Evolutionary conservation across 805 yeast genomes (phyloP), one percentile per base, ranked within the genome.

Genomic region (Scheffersomyces lignosus): DNA sequence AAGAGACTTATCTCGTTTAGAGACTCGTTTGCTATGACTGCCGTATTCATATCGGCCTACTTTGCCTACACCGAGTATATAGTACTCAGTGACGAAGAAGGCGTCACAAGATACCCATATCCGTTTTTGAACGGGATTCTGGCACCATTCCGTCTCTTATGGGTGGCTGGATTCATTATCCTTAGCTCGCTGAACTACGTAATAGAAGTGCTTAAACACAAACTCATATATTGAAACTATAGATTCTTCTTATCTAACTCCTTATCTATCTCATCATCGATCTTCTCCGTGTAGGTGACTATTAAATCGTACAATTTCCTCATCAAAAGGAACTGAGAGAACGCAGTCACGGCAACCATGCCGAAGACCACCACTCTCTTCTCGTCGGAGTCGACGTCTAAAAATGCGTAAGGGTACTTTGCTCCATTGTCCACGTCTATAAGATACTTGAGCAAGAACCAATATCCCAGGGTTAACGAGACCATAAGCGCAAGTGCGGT

Each of bases 391-490:
- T 60, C 67, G 10, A 75, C 82, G 51, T 82, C 75, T 49, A 83
- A 62, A 51, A 83, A 83, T 6, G 81, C 84, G 51, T 83, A 83
- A 0, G 91, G 91, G 47, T 77, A 83, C 13, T 58, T 63, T 2
- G 73, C 81, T 5, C 75, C 75, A 16, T 43, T 52, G 15, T 65
- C 64, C 22, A 72, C 60, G 38, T 72, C 75, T 16, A 83, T 64
- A 40, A 80, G 54, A 6, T 48, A 33, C 39, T 73, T 71, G 36
- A 83, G 61, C 55, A 71, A 70, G 29, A 59, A 50, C 77, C 84
- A 82, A 55, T 83, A 83, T 2, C 62, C 60, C 0, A 54, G 41
- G 1, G 83, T 70, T 14, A 80, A 52, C 0, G 44, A 23, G 2
- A 60, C 40, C 15, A 77, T 64, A 5, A 71, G 45, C 0, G 51